Evolutionary conservation across 164 flowering plant genomes (phyloP).

Genomic region (Annona squamosa): DNA sequence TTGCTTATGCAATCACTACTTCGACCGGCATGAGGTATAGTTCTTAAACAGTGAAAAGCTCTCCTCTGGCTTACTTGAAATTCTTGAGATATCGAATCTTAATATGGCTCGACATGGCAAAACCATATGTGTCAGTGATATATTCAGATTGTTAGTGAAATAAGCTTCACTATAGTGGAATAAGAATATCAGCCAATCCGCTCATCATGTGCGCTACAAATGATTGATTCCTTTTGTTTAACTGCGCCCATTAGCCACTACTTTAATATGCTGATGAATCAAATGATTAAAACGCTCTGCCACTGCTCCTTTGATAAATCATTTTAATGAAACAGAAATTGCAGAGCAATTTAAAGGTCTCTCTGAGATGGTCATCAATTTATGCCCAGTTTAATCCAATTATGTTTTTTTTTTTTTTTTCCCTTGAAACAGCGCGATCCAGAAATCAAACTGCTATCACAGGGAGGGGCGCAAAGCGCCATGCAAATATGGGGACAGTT

Average conservation of each 20-base stretch:
- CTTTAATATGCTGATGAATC: not conserved
- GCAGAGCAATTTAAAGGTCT: not conserved
- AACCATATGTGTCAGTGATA: not conserved
- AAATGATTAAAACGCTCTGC: not conserved
- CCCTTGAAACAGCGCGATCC: constrained; percentile 55
- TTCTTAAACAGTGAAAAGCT: not conserved
- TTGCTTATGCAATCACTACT: constrained; percentile 36
- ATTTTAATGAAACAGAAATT: not conserved
- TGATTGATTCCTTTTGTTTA: not conserved
- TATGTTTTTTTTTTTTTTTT: not conserved
- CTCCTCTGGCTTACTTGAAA: not conserved
- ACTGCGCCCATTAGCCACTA: too few species aligned
- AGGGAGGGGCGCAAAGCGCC: constrained; percentile 48
- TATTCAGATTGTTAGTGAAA: not conserved
- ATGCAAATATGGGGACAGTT: constrained; percentile 34
- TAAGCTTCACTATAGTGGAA: not conserved
- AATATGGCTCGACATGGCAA: not conserved
- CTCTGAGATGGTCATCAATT: not conserved
- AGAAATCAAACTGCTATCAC: constrained; percentile 63
- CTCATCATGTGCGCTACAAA: not conserved
- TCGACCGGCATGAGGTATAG: constrained; percentile 32
- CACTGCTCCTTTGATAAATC: not conserved
- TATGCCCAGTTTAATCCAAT: not conserved
- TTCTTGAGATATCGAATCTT: not conserved
- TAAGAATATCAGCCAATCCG: not conserved